Evolutionary conservation across 2,329 filamentous ascomycete genomes (phyloP).

Genomic region (Mycogone perniciosa): DNA sequence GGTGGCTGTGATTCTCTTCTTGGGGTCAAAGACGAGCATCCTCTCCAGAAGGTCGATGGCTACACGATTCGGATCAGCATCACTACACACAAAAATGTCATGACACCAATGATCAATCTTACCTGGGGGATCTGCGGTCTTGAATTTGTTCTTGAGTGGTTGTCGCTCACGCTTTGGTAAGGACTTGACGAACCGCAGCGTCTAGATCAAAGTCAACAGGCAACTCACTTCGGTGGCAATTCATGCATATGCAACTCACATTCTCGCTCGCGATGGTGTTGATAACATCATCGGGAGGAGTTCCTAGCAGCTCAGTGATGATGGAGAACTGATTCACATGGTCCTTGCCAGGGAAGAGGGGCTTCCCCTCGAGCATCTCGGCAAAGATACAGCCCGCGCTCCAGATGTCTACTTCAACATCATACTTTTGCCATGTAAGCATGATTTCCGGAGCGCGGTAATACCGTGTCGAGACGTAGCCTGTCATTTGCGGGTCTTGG

Average conservation of each 20-base stretch:
- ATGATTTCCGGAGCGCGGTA: conserved; percentile 99
- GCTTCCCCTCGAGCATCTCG: conserved; percentile 98
- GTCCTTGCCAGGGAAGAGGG: conserved; percentile 96
- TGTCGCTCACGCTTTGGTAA: conserved; percentile 90
- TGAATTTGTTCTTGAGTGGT: conserved; percentile 83
- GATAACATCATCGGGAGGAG: conserved; percentile 96
- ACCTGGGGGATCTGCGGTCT: conserved; percentile 85
- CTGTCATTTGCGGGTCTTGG: conserved; percentile 98
- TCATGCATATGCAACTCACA: conserved; percentile 42
- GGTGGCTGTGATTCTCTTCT: conserved; percentile 82
- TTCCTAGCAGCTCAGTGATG: conserved; percentile 94
- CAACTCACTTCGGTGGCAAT: too few species aligned
- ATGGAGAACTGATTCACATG: conserved; percentile 99
- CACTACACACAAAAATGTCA: not conserved
- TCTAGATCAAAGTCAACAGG: conserved; percentile 46
- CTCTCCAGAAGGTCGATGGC: conserved; percentile 90
- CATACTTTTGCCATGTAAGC: conserved; percentile 99
- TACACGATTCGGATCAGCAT: conserved; percentile 26
- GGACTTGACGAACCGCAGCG: conserved; percentile 93
- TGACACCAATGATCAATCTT: conserved; percentile 24
- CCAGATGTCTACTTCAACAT: conserved; percentile 98
- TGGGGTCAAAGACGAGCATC: conserved; percentile 99
- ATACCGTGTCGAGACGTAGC: conserved; percentile 97
- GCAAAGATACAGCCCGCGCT: conserved; percentile 98
- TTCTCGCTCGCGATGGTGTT: conserved; percentile 98